Evolutionary conservation across 495 filamentous ascomycete species (phyloP).

Genomic region (Penicillium alfredii): DNA sequence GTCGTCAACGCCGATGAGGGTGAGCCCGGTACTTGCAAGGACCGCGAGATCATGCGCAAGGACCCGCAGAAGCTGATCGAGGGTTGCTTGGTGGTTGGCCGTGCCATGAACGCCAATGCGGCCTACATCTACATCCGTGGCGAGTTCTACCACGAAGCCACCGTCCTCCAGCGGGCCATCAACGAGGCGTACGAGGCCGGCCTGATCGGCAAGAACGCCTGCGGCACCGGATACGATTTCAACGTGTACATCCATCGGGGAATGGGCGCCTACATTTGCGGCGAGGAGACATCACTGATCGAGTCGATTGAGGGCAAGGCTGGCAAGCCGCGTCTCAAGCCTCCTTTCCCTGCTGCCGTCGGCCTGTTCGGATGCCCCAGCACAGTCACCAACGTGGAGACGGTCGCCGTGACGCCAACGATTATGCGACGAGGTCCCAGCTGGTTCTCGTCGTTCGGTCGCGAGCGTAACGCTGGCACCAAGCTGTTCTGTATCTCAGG

Average conservation of each 20-base stretch:
- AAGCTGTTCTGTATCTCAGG: constrained; percentile 99
- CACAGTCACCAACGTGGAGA: constrained; percentile 98
- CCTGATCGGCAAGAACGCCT: constrained; percentile 95
- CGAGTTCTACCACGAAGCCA: constrained; percentile 96
- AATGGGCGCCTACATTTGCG: constrained; percentile 95
- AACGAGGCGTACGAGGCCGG: constrained; percentile 95
- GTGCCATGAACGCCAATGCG: constrained; percentile 95
- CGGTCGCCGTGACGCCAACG: constrained; percentile 88
- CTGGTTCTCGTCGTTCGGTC: constrained; percentile 92
- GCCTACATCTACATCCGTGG: constrained; percentile 99
- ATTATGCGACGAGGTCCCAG: constrained; percentile 86
- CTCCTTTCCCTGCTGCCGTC: constrained; percentile 94
- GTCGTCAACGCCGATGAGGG: constrained; percentile 99
- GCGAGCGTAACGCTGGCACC: constrained; percentile 90
- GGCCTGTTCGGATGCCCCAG: constrained; percentile 97
- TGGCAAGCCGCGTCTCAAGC: constrained; percentile 96
- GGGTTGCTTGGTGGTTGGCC: constrained; percentile 92
- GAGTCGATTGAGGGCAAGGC: constrained; percentile 98
- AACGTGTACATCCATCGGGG: constrained; percentile 95
- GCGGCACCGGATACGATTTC: constrained; percentile 93
- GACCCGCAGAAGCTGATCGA: constrained; percentile 98
- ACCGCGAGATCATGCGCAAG: constrained; percentile 99
- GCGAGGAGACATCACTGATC: constrained; percentile 95
- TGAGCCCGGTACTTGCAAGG: constrained; percentile 98
- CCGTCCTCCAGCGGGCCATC: constrained; percentile 87